Evolutionary conservation across 1,139 yeast species (phyloP), one percentile per base, ranked within the genome.

Genomic region (Geotrichum aggregatum): DNA sequence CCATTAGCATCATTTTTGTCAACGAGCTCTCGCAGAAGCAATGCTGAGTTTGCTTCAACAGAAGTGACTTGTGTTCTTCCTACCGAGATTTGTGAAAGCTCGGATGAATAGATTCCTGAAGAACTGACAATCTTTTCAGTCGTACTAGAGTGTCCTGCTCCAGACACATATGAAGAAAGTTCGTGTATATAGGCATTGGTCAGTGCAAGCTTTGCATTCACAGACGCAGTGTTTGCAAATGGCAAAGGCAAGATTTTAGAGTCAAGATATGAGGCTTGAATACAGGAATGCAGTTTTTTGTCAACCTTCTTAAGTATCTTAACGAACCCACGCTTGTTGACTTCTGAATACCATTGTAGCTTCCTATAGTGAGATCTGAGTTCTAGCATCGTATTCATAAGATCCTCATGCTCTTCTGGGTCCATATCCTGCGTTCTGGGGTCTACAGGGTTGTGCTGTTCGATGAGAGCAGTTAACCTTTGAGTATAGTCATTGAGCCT

Each of bases 281-380:
- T 82, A 57, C 76, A 73, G 21, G 83, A 79, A 10, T 91, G 87
- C 54, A 84, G 75, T 66, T 88, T 88, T 71, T 92, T 92, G 67
- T 92, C 98, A 61, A 89, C 76, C 60, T 89, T 89, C 71, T 91
- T 91, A 65, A 92, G 74, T 59, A 92, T 92, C 72, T 91, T 91
- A 53, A 82, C 78, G 63, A 89, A 86, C 0, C 96, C 98, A 57
- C 92, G 83, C 66, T 86, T 88, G 71, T 91, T 91, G 63, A 91
- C 78, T 62, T 91, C 97, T 18, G 95, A 95, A 67, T 81, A 91
- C 96, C 97, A 91, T 66, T 72, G 71, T 65, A 91, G 74, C 68
- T 89, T 89, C 54, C 96, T 76, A 57, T 85, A 80, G 57, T 82
- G 80, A 13, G 84, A 76, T 49, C 95, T 77, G 53, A 89, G 73